Evolutionary conservation across 306 rosid species (phyloP), one percentile per base, ranked within the genome.

Genomic region (Oxytropis ochrocephala): DNA sequence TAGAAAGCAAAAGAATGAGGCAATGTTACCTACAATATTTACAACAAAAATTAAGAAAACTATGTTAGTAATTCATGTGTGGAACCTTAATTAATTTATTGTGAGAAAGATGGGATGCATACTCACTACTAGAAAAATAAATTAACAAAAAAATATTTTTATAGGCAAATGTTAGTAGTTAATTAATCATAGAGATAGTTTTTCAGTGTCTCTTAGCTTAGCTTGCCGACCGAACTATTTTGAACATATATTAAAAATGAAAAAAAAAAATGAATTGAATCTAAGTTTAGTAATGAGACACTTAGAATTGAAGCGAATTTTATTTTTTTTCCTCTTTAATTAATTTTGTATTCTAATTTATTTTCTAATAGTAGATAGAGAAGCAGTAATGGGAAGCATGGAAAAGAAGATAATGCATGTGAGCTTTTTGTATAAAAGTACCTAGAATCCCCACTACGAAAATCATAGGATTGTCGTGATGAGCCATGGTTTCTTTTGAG

Each of bases 1-100:
- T 8, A 94, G 89, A 63, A 90, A 88, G 69, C 95, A 96, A 17
- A 84, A 68, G 77, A 88, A 88, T 64, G 98, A 94, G 69, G 71
- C 72, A 53, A 94, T 65, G 86, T 90, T 94, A 43, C 96, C 98
- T 92, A 24, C 48, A 69, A 32, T 7, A 55, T 64, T 57, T 24
- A n/a, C 11, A 60, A 57, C 10, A 11, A 58, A 64, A 73, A 55
- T 49, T 42, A 10, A 39, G 4, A 13, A 59, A 60, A 29, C 5
- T 35, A 24, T 11, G 30, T 19, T 50, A 2, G 10, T 50, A 2
- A 4, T 50, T 50, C 10, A 18, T 50, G 32, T 2, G 32, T 59
- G n/a, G 43, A 38, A 38, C 8, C 43, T 57, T 33, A 56, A n/a
- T 56, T 56, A 7, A 56, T 2, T 32, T 32, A 0, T 32, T 27